Percentiles rank a stretch among this genome's conserved stretches.
phyloP scores from a whole-genome alignment of 345 rosid species.

The Geranium rotundifolium region DNA sequence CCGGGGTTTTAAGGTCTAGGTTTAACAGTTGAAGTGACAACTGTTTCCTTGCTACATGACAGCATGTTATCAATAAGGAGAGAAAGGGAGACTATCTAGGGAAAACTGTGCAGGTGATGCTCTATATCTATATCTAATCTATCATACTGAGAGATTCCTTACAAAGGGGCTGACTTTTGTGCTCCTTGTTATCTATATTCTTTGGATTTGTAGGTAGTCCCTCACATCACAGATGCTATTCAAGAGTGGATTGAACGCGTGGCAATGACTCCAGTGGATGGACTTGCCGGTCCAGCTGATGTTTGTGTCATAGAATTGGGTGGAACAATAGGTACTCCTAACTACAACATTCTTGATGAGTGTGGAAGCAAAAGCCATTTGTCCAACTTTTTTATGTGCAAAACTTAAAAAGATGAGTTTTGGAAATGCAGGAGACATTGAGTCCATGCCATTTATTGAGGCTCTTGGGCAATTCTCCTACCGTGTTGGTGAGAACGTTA shows the following conservation, averaged over 20 bases:
- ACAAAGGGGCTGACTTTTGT: too few relatives aligned
- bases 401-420: too few relatives aligned
- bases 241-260: slow-evolving; percentile 93
- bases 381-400: too few relatives aligned
- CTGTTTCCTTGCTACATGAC: slow-evolving; percentile 12
- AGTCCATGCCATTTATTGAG: slow-evolving; percentile 94
- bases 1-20: too few relatives aligned
- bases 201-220: slow-evolving; percentile 57
- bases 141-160: background rate
- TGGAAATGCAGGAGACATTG: slow-evolving; percentile 75
- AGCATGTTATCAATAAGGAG: slow-evolving; percentile 84
- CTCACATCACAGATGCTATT: slow-evolving; percentile 92
- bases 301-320: slow-evolving; percentile 98
- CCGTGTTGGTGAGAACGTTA: slow-evolving; percentile 61
- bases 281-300: slow-evolving; percentile 75
- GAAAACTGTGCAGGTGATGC: slow-evolving; percentile 83
- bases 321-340: slow-evolving; percentile 75
- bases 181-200: slow-evolving; percentile 2
- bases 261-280: slow-evolving; percentile 76
- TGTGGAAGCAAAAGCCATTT: too few relatives aligned
- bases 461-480: slow-evolving; percentile 93
- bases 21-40: too few relatives aligned
- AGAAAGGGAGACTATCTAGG: slow-evolving; percentile 96
- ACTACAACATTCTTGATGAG: background rate
- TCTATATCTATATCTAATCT: background rate